phyloP scores from a whole-genome alignment of 139 green algal species.

The Spirogloea muscicola region DNA sequence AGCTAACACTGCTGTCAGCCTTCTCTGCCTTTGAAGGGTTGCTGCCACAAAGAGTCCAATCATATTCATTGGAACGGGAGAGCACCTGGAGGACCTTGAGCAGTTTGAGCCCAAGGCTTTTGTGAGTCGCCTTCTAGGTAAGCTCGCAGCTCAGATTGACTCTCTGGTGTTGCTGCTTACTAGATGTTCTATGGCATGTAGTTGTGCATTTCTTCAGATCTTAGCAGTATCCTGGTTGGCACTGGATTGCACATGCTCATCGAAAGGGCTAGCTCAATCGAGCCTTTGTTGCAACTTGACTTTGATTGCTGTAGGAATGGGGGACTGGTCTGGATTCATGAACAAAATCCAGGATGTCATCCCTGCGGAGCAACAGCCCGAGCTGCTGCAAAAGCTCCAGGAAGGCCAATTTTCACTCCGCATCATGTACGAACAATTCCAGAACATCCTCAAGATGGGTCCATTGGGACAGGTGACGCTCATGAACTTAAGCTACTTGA shows the following conservation, averaged over 20 bases:
- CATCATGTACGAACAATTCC: constrained; percentile 94
- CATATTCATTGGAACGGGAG: constrained; percentile 91
- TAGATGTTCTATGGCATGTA: no score
- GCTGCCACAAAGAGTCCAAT: constrained; percentile 89
- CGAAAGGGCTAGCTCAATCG: no score
- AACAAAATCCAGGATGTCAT: constrained; percentile 81
- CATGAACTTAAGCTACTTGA: no score
- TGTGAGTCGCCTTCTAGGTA: constrained; percentile 87
- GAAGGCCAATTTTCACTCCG: constrained; percentile 91
- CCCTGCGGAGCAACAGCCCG: constrained; percentile 60
- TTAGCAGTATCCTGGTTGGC: no score
- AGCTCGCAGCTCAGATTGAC: no score
- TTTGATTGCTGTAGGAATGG: no score
- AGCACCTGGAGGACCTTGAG: constrained; percentile 99
- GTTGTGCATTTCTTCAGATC: no score
- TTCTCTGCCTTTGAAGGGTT: constrained; percentile 53
- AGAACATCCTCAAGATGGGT: constrained; percentile 92
- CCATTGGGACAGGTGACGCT: constrained; percentile 68
- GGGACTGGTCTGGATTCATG: constrained; percentile 81
- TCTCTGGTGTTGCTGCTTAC: background rate
- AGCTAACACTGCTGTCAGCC: background rate
- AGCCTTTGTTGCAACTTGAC: no score
- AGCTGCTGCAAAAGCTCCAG: constrained; percentile 84
- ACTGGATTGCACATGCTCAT: no score
- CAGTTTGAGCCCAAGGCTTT: constrained; percentile 92